phyloP scores from a whole-genome alignment of 2,329 filamentous ascomycete species.

The Fusarium aywerte region DNA sequence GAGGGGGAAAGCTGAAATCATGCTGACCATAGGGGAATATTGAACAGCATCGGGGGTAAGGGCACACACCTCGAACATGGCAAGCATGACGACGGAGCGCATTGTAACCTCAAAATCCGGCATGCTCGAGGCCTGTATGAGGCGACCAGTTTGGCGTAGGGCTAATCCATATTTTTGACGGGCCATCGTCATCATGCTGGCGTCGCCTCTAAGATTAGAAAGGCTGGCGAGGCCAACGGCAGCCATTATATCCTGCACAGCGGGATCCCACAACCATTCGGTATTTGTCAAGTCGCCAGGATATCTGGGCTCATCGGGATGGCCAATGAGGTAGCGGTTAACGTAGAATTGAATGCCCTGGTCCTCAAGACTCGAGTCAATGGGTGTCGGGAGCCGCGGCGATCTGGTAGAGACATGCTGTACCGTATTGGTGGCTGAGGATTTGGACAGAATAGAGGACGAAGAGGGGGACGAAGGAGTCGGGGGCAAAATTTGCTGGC shows the following conservation, averaged over 20 bases:
- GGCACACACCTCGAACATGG: conserved; percentile 67
- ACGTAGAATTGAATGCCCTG: conserved; percentile 63
- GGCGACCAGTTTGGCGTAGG: conserved; percentile 58
- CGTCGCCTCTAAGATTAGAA: conserved; percentile 63
- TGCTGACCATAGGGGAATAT: conserved; percentile 23
- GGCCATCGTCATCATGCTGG: conserved; percentile 58
- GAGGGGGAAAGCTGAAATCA: conserved; percentile 12
- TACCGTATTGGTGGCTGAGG: conserved; percentile 1
- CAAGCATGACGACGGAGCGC: conserved; percentile 66
- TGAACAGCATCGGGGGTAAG: conserved; percentile 8
- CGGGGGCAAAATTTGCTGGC: conserved; percentile 29
- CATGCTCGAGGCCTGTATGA: conserved; percentile 52
- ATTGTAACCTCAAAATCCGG: conserved; percentile 58
- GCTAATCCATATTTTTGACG: conserved; percentile 65
- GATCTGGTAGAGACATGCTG: conserved; percentile 6
- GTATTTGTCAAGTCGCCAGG: conserved; percentile 52
- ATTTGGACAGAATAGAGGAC: conserved; percentile 12
- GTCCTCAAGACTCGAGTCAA: conserved; percentile 59
- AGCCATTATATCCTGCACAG: conserved; percentile 61
- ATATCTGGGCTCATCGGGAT: conserved; percentile 60
- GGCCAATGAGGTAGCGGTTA: conserved; percentile 61
- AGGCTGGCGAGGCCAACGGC: conserved; percentile 69
- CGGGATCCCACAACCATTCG: conserved; percentile 53
- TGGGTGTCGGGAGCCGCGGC: conserved; percentile 43
- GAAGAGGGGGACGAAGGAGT: conserved; percentile 36